A percentile compares a stretch with the other conserved stretches of the same genome.
phyloP scores from a whole-genome alignment of 768 basidiomycete genomes.

The Amanita polypyramis region DNA sequence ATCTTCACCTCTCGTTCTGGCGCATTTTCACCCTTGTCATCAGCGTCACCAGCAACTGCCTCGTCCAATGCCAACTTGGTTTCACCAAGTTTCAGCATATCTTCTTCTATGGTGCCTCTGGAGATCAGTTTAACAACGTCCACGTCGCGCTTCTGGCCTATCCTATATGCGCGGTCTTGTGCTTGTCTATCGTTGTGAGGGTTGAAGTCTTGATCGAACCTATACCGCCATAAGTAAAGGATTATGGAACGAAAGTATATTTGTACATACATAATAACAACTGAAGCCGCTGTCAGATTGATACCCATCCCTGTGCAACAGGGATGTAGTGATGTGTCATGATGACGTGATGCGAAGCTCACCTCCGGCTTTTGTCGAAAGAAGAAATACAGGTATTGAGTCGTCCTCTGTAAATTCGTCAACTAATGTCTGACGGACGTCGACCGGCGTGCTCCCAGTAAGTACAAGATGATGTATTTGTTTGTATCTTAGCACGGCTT shows the following conservation, averaged over 20 bases:
- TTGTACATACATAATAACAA: constrained; percentile 72
- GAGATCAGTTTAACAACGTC: constrained; percentile 93
- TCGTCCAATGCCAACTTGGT: constrained; percentile 90
- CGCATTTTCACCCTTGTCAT: constrained; percentile 49
- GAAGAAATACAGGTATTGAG: constrained; percentile 77
- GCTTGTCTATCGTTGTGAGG: constrained; percentile 97
- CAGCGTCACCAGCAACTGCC: constrained; percentile 79
- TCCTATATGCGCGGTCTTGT: constrained; percentile 94
- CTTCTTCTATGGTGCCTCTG: constrained; percentile 89
- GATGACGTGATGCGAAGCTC: constrained; percentile 6
- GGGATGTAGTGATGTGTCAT: constrained; percentile 5
- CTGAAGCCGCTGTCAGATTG: constrained; percentile 91
- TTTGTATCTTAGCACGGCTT: constrained; percentile 66
- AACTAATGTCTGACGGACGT: constrained; percentile 85
- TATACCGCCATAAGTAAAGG: constrained; percentile 16
- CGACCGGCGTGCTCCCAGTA: constrained; percentile 90
- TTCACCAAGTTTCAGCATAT: constrained; percentile 82
- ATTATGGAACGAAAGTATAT: constrained; percentile 1
- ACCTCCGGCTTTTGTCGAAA: constrained; percentile 88
- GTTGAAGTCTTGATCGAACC: constrained; percentile 98
- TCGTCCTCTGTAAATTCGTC: constrained; percentile 92
- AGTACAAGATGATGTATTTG: constrained; percentile 70
- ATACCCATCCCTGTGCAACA: constrained; percentile 68
- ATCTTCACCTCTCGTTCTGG: constrained; percentile 78
- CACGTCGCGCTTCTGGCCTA: constrained; percentile 90